phyloP scores from a whole-genome alignment of 805 yeast genomes.

The Yamadazyma philogaea region DNA sequence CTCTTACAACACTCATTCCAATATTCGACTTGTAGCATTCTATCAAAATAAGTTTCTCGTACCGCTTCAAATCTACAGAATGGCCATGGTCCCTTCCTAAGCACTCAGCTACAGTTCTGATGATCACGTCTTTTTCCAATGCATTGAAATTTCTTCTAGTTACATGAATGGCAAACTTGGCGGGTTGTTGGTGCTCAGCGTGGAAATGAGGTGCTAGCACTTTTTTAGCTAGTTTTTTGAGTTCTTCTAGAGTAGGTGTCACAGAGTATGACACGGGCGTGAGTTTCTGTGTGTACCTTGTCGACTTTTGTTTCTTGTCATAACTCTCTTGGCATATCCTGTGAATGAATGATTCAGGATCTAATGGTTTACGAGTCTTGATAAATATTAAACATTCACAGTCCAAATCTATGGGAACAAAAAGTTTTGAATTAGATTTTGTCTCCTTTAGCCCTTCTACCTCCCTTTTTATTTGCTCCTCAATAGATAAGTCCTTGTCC shows the following conservation, averaged over 20 bases:
- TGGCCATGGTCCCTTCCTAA: constrained; percentile 73
- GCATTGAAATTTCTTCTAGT: constrained; percentile 74
- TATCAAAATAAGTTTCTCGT: constrained; percentile 74
- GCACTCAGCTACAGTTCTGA: constrained; percentile 63
- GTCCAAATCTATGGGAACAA: constrained; percentile 60
- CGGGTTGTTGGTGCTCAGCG: constrained; percentile 35
- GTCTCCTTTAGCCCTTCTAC: constrained; percentile 55
- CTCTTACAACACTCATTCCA: constrained; percentile 80
- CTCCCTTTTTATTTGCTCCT: constrained; percentile 72
- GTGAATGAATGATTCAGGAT: constrained; percentile 70
- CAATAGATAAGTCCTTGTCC: constrained; percentile 52
- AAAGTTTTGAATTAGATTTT: constrained; percentile 41
- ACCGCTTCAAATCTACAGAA: constrained; percentile 73
- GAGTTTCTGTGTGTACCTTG: constrained; percentile 72
- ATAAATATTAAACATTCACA: constrained; percentile 85
- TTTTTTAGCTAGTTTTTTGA: constrained; percentile 53
- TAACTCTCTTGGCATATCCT: constrained; percentile 59
- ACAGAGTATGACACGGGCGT: constrained; percentile 79
- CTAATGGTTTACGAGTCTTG: constrained; percentile 74
- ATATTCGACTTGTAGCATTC: constrained; percentile 87
- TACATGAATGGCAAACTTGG: constrained; percentile 76
- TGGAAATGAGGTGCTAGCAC: constrained; percentile 74
- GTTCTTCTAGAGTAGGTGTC: constrained; percentile 66
- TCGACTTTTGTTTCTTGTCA: constrained; percentile 51
- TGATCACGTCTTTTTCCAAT: constrained; percentile 68